These are phyloP conservation scores for Gonapodya prolifera DNA, from an alignment of 192 early-diverging fungal genomes.

Conservation along the genomic window DNA sequence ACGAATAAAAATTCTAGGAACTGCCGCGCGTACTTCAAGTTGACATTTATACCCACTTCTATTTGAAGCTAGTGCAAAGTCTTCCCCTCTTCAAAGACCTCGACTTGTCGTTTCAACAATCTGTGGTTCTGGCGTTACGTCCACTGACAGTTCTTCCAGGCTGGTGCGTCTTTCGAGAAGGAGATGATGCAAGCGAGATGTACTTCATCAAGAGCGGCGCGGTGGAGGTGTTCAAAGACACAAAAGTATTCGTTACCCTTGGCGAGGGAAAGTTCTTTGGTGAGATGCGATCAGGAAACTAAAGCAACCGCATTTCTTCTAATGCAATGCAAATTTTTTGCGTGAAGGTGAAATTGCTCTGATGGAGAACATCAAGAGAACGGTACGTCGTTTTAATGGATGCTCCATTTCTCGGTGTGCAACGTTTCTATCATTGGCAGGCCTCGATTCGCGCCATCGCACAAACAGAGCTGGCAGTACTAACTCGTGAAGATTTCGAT, in stretches of 20 bases:
- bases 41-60: constrained; percentile 13
- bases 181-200: constrained; percentile 12
- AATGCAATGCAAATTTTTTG: too few species aligned
- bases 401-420: too few species aligned
- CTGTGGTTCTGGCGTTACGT: neutral
- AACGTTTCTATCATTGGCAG: too few species aligned
- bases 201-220: constrained; percentile 12
- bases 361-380: neutral
- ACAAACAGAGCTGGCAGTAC: neutral
- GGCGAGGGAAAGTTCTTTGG: neutral
- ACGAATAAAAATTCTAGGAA: neutral
- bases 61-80: constrained; percentile 11
- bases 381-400: too few species aligned
- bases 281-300: too few species aligned
- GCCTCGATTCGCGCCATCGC: neutral
- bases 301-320: too few species aligned
- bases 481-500: neutral
- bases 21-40: constrained; percentile 8
- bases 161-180: constrained; percentile 12
- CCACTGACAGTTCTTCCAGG: constrained; percentile 9
- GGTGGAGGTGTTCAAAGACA: constrained; percentile 6
- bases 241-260: constrained; percentile 5
- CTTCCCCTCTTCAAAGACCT: constrained; percentile 12
- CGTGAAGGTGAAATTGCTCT: neutral
- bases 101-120: constrained; percentile 9